Evolutionary conservation across 1,284 basidiomycete genomes (phyloP).

Genomic region (Puccinia hordei): DNA sequence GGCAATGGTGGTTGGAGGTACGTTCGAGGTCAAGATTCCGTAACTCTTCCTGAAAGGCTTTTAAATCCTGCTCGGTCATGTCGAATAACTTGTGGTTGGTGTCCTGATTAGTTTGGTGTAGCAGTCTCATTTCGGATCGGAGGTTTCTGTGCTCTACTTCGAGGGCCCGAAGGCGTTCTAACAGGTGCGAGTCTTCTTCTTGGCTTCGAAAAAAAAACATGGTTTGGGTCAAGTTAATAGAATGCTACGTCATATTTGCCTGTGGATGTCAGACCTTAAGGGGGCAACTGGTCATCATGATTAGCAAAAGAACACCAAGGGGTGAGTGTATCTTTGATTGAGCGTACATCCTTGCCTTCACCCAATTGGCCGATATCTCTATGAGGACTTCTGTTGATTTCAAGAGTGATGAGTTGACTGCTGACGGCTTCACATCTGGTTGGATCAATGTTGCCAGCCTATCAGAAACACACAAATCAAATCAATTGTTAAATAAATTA

Average conservation of each 20-base stretch:
- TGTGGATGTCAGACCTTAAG: constrained; percentile 4
- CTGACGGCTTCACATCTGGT: constrained; percentile 64
- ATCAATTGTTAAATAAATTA: background rate
- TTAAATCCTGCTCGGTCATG: constrained; percentile 36
- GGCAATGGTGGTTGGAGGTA: background rate
- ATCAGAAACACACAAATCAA: background rate
- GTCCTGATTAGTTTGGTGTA: constrained; percentile 30
- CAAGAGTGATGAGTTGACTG: constrained; percentile 11
- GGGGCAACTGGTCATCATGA: background rate
- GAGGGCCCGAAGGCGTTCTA: constrained; percentile 70
- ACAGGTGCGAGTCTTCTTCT: constrained; percentile 67
- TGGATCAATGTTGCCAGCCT: constrained; percentile 55
- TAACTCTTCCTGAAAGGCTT: constrained; percentile 27
- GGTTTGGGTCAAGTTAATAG: background rate
- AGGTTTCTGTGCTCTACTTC: constrained; percentile 70
- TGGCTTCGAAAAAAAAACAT: constrained; percentile 23
- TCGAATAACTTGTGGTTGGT: constrained; percentile 34
- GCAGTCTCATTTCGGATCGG: background rate
- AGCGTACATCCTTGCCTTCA: background rate
- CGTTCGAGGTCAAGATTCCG: constrained; percentile 26
- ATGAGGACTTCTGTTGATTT: constrained; percentile 29
- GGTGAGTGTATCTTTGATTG: background rate
- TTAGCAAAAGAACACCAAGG: background rate
- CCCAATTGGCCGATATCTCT: constrained; percentile 3
- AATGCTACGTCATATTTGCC: background rate